Evolutionary conservation across 345 rosid genomes (phyloP), one percentile per base, ranked within the genome.

Genomic region (Linum tenue): DNA sequence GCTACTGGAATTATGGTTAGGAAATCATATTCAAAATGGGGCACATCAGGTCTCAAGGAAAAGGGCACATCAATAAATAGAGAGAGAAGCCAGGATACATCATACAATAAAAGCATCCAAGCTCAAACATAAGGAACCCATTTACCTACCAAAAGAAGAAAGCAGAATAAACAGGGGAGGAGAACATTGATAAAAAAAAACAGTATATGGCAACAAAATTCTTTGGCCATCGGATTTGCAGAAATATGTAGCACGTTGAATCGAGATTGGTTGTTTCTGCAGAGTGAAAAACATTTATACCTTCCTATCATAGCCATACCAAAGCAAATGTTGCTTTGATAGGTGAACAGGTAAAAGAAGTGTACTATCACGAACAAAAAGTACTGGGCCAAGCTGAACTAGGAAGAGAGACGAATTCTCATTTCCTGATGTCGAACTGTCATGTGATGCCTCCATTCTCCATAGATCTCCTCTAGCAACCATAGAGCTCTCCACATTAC

Each of bases 281-380:
- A 35, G 51, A 43, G 11, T 6, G 68, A 22, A 22, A 53, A 62
- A 62, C 61, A 56, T 53, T n/a, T 80, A 66, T 85, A 90, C 98
- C 97, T 90, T 90, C 72, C 94, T 75, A 69, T 92, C 97, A 79
- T 90, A 92, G 7, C 97, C 97, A 75, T 92, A 92, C 98, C 98
- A 92, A 73, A 92, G 91, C 85, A 92, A 78, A 81, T 90, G 97
- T 69, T 90, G 96, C 81, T 92, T 92, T 67, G 98, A 90, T 56
- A 90, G 76, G 77, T 92, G 97, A 67, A 92, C 80, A 1, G 97
- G 97, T 39, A 92, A 77, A 71, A 92, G 96, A 73, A 92, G 90
- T 38, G 97, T 90, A 36, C 90, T 75, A 73, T 88, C 92, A 2
- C 97, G 94, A 50, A 94, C 86, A 68, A 94, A 88, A 15, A 94